Evolutionary conservation across 371 early-diverging fungal genomes (phyloP), one percentile per base, ranked within the genome.

Genomic region (Mucor irregularis): DNA sequence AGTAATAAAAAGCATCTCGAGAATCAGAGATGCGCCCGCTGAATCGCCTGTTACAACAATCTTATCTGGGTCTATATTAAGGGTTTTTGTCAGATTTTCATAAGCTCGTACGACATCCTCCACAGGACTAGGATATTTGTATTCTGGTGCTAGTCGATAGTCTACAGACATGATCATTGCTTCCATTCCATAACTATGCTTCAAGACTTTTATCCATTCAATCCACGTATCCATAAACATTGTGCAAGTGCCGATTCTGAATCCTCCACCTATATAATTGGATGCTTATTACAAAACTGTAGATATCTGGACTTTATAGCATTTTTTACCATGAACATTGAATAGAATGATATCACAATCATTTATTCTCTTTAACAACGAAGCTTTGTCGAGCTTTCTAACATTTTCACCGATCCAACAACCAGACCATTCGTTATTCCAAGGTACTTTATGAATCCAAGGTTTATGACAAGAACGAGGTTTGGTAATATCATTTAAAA

Each of bases 321-420:
- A 38, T 11, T 19, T 13, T 7, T 8, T 38, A 71, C 73, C 77
- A 39, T 73, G 77, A 0, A 76, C 73, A 30, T 76, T 69, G 42
- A 77, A 77, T 5, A 77, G 49, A 1, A 77, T 40, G 9, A 73
- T 57, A 39, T 71, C 69, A n/a, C 68, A 64, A 31, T 62, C 66
- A 21, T 66, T 54, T 19, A 71, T 65, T 30, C 68, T 47, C 45
- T 67, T 57, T 21, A 47, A 17, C 4, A 73, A 40, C 4, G 49
- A 61, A 2, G 33, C 55, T 26, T 58, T 50, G 42, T 66, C 62
- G 6, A 73, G 37, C 1, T 58, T 45, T 16, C 38, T 10, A 13
- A 77, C 53, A 14, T 73, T 49, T 43, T 73, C 70, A 10, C 74
- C 77, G 28, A 73, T 67, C 77, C 77, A 77, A 43, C 71, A 77